These are phyloP conservation scores for Cyberlindnera mississippiensis DNA, from an alignment of 805 yeast species.

Conservation along the genomic window DNA sequence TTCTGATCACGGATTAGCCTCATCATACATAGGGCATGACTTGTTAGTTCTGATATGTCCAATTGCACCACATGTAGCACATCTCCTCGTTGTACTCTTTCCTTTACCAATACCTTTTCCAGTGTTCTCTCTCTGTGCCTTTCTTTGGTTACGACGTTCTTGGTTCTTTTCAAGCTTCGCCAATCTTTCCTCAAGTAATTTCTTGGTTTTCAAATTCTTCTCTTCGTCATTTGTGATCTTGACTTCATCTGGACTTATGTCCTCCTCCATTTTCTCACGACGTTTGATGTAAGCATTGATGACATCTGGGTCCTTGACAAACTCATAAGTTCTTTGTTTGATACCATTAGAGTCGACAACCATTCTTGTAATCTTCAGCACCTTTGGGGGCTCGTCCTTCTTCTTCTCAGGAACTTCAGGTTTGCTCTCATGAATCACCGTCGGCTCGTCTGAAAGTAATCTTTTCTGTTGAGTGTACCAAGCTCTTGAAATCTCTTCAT, in stretches of 20 bases:
- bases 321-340: slow-evolving; percentile 73
- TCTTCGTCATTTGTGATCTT: slow-evolving; percentile 81
- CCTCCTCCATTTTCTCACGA: slow-evolving; percentile 58
- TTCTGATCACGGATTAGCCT: slow-evolving; percentile 27
- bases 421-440: slow-evolving; percentile 27
- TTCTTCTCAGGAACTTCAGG: slow-evolving; percentile 21
- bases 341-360: slow-evolving; percentile 82
- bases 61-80: slow-evolving; percentile 92
- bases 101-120: slow-evolving; percentile 29
- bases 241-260: slow-evolving; percentile 67
- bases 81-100: slow-evolving; percentile 59
- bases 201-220: slow-evolving; percentile 70
- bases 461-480: slow-evolving; percentile 83
- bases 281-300: slow-evolving; percentile 80
- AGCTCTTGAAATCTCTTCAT: slow-evolving; percentile 80
- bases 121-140: slow-evolving; percentile 41
- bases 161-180: slow-evolving; percentile 78
- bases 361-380: slow-evolving; percentile 68
- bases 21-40: slow-evolving; percentile 83
- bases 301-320: slow-evolving; percentile 79
- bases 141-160: slow-evolving; percentile 58
- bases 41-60: slow-evolving; percentile 92
- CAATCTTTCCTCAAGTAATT: slow-evolving; percentile 74
- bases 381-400: slow-evolving; percentile 27
- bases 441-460: slow-evolving; percentile 35